Percentiles rank a stretch among this genome's conserved stretches.
These are phyloP conservation scores for Fusarium sp. DNA, from an alignment of 2,329 filamentous ascomycete genomes.

Conservation along the genomic window DNA sequence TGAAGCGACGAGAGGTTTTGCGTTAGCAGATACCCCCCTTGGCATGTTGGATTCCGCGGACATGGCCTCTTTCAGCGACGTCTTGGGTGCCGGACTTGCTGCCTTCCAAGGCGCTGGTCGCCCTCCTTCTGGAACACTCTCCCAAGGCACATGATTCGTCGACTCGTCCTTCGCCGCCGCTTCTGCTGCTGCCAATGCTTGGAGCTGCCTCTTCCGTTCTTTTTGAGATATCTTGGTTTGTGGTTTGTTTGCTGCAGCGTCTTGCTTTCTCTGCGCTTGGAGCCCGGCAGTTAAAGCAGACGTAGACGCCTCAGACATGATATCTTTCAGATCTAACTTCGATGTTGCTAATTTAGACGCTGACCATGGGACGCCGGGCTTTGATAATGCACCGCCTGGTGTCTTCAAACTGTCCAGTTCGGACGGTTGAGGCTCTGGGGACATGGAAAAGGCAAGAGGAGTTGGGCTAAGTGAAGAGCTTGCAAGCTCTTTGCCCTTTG, in stretches of 20 bases:
- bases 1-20: slow-evolving; percentile 58
- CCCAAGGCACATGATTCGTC: slow-evolving; percentile 57
- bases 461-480: slow-evolving; percentile 24
- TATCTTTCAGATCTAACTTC: slow-evolving; percentile 80
- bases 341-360: slow-evolving; percentile 63
- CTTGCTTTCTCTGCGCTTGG: slow-evolving; percentile 61
- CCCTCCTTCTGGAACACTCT: slow-evolving; percentile 54
- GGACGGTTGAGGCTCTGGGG: slow-evolving; percentile 26
- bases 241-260: slow-evolving; percentile 52
- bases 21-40: slow-evolving; percentile 46
- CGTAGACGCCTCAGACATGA: slow-evolving; percentile 72
- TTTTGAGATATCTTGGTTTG: slow-evolving; percentile 84
- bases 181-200: slow-evolving; percentile 67
- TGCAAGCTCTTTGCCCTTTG: slow-evolving; percentile 44
- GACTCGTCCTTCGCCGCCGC: slow-evolving; percentile 52
- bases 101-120: slow-evolving; percentile 74
- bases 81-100: slow-evolving; percentile 60
- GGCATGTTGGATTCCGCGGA: slow-evolving; percentile 46
- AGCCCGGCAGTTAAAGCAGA: slow-evolving; percentile 67
- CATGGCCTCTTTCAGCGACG: slow-evolving; percentile 63
- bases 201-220: slow-evolving; percentile 86
- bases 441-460: slow-evolving; percentile 36
- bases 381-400: slow-evolving; percentile 15
- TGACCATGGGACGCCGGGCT: slow-evolving; percentile 61
- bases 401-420: slow-evolving; percentile 8